Evolutionary conservation across 148 eudicot species (phyloP).

Genomic region (Linanthus parryae): DNA sequence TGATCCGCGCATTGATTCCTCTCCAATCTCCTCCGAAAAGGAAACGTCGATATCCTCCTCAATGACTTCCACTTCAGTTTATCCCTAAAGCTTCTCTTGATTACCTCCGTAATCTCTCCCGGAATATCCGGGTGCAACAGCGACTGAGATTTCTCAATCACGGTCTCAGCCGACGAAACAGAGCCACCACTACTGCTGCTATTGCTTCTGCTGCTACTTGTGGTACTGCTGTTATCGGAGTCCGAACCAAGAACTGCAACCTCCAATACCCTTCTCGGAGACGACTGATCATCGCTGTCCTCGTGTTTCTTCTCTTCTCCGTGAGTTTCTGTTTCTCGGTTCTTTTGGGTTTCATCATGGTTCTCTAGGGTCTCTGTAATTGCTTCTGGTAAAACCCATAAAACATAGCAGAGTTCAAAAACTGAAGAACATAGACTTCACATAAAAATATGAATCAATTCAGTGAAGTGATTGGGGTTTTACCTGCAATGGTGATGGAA

Average conservation of each 20-base stretch:
- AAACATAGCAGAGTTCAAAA: background rate
- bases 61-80: constrained; percentile 48
- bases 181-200: constrained; percentile 5
- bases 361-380: background rate
- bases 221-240: constrained; percentile 32
- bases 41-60: constrained; percentile 35
- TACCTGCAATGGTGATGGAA: background rate
- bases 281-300: constrained; percentile 23
- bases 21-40: constrained; percentile 37
- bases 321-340: constrained; percentile 16
- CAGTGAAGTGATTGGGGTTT: background rate
- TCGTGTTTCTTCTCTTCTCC: constrained; percentile 6
- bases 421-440: background rate
- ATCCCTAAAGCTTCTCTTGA: constrained; percentile 43
- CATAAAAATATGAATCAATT: no score
- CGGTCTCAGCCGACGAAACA: constrained; percentile 19
- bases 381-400: background rate
- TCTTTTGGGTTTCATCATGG: constrained; percentile 17
- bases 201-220: constrained; percentile 22
- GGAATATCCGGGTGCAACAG: background rate
- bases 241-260: constrained; percentile 32
- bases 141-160: constrained; percentile 2
- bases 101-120: constrained; percentile 20
- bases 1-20: constrained; percentile 40
- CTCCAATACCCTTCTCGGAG: constrained; percentile 82